Base-by-base conservation (phyloP, 176 grass and related monocot species). In the Luzula sylvatica region DNA sequence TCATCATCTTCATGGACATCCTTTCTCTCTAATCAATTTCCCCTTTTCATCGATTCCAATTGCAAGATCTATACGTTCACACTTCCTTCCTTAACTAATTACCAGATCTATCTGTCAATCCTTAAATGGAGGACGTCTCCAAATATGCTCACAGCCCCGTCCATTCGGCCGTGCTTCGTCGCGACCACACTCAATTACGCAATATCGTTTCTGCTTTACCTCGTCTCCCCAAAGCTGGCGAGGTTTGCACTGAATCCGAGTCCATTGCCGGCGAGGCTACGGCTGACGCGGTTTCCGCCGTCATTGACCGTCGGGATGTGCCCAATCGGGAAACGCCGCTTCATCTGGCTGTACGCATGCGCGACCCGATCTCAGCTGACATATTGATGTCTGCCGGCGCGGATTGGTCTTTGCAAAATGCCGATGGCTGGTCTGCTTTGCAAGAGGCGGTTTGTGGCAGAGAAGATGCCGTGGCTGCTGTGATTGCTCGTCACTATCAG, bases 351-450 rank as follows among this genome's bases (percentile, higher is more conserved):
- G 92, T 98, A 5, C 81, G 85, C 20, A 82, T 98, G 38, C 78
- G 81, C 0, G 92, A 98, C 44, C 75, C 81, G 1, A 61, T 90
- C 55, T 65, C 85, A 1, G 81, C 86, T 1, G 92, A 98, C 52
- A 35, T 98, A 11, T 78, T 98, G 54, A 98, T 98, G 92, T 81
- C 85, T 0, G 75, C 75, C 0, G 92, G 92, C 15, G 85, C 85
- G 2, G 92, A 98, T 75, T 98, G 92, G 92, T 98, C 92, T 42
- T 73, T 98, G 15, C 92, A 98, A 65, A 98, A 98, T 50, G 85
- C 77, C 1, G 65, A 90, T 30, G 92, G 92, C 0, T 98, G 92
- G 92, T 98, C 92, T 0, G 85, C 85, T 0, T 82, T 98, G 0
- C 92, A 98, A 66, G 92, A 98, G 61, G 92, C 92, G 0, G 81